Percentiles rank a stretch among this genome's conserved stretches.
phyloP scores from a whole-genome alignment of 306 rosid species.

The Mimosa bimucronata region DNA sequence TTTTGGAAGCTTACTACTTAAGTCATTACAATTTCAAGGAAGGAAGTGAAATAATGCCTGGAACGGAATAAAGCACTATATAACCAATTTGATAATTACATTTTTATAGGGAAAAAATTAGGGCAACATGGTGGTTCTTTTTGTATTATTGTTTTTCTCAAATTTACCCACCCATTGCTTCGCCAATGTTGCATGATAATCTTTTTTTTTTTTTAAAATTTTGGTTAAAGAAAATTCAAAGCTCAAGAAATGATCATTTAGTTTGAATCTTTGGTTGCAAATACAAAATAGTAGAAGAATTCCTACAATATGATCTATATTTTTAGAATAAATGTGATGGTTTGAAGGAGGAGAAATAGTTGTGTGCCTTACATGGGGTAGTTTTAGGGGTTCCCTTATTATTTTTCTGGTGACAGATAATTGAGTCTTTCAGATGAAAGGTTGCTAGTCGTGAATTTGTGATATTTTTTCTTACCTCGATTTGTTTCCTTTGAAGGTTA shows the following conservation, averaged over 20 bases:
- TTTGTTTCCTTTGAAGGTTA: conserved; percentile 88
- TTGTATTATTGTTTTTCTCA: background rate
- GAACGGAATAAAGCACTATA: background rate
- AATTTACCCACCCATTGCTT: background rate
- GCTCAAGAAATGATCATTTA: background rate
- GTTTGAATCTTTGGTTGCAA: background rate
- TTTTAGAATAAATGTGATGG: conserved; percentile 16
- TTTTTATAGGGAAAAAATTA: background rate
- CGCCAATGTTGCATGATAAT: background rate
- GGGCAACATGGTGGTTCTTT: background rate
- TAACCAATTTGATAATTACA: background rate
- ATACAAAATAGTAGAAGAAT: background rate
- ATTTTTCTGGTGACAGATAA: conserved; percentile 26
- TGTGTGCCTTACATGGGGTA: background rate
- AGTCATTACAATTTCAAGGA: background rate
- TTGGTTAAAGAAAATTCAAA: background rate
- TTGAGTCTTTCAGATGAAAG: conserved; percentile 16
- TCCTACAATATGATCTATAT: conserved; percentile 1
- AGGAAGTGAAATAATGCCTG: background rate
- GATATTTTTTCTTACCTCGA: conserved; percentile 50
- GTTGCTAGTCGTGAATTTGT: conserved; percentile 39
- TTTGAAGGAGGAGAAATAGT: conserved; percentile 3
- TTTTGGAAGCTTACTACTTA: background rate
- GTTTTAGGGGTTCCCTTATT: background rate
- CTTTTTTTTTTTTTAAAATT: background rate